These are phyloP conservation scores for Leptographium wingfieldii DNA, from an alignment of 2,329 filamentous ascomycete genomes.

Conservation along the genomic window DNA sequence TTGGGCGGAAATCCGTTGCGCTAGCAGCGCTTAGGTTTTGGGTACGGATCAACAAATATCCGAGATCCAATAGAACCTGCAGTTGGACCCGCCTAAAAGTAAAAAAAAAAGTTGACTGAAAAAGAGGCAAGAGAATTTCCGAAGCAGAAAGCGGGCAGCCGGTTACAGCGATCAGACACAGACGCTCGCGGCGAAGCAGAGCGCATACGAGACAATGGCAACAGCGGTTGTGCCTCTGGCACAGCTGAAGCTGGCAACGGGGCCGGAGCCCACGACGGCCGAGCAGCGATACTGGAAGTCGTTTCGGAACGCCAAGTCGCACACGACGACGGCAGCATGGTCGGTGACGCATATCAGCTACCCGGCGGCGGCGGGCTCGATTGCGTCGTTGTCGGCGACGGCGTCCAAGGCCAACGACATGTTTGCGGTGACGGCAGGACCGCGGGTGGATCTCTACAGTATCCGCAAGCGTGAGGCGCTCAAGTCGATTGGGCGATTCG, in stretches of 20 bases:
- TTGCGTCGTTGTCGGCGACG: constrained; percentile 22
- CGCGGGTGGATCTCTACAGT: constrained; percentile 86
- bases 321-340: constrained; percentile 82
- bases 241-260: constrained; percentile 70
- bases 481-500: constrained; percentile 90
- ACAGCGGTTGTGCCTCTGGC: constrained; percentile 71
- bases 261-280: constrained; percentile 70
- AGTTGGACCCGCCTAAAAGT: neutral
- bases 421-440: constrained; percentile 91
- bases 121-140: neutral
- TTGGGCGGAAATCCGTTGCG: neutral
- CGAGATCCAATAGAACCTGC: neutral
- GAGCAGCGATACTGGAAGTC: constrained; percentile 95
- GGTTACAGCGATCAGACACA: neutral
- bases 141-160: neutral
- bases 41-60: neutral
- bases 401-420: constrained; percentile 47
- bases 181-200: neutral
- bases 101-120: neutral
- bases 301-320: constrained; percentile 81
- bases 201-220: constrained; percentile 47
- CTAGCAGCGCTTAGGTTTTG: neutral
- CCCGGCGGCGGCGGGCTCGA: constrained; percentile 34
- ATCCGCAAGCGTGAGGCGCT: constrained; percentile 81
- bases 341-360: constrained; percentile 84